Percentiles rank a stretch among this genome's conserved stretches.
These are phyloP conservation scores for Apiospora sp. DNA, from an alignment of 2,329 filamentous ascomycete genomes.

Conservation along the genomic window DNA sequence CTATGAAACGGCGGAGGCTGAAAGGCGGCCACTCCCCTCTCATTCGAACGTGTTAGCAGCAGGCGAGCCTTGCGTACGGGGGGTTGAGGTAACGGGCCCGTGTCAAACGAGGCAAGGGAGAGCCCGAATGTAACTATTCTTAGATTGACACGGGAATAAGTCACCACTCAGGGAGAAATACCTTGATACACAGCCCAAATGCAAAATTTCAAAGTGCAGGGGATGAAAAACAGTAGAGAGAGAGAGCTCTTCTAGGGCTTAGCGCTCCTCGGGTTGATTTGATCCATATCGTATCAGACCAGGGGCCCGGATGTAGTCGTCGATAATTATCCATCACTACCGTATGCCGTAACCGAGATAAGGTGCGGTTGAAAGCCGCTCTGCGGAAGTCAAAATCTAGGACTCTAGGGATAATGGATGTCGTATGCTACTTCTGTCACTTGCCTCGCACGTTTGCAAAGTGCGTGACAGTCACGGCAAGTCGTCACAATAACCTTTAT, in stretches of 20 bases:
- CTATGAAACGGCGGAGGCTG: constrained; percentile 12
- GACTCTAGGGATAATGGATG: background rate
- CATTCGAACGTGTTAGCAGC: background rate
- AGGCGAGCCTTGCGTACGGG: background rate
- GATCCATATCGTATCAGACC: background rate
- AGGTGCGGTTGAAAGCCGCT: background rate
- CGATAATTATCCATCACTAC: constrained; percentile 11
- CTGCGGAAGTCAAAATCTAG: background rate
- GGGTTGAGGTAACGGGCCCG: background rate
- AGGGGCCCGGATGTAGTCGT: background rate
- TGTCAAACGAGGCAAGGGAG: background rate
- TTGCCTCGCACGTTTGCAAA: background rate
- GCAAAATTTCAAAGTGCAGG: background rate
- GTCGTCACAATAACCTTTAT: constrained; percentile 20
- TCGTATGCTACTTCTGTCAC: background rate
- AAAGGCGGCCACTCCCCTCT: background rate
- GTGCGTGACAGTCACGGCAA: background rate
- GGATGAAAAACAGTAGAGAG: background rate
- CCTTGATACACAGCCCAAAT: background rate
- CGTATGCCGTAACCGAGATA: constrained; percentile 11
- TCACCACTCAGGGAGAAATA: background rate
- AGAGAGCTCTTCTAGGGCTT: background rate
- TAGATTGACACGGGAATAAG: constrained; percentile 7
- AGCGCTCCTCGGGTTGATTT: background rate
- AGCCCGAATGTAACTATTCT: background rate